Evolutionary conservation across 208 protist genomes (phyloP).

Genomic region (Angomonas ambiguus): DNA sequence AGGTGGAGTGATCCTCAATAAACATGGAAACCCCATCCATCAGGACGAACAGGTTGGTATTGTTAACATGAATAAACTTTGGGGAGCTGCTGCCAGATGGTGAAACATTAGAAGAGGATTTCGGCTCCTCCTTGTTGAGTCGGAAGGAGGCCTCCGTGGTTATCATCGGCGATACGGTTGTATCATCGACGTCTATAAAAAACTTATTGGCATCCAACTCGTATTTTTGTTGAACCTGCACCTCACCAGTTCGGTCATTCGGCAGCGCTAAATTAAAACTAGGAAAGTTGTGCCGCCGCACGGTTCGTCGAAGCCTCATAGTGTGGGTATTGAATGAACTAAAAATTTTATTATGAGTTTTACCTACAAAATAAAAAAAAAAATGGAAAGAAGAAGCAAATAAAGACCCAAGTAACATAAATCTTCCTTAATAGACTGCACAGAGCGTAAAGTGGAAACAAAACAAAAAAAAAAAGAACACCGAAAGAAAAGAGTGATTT

Average conservation of each 20-base stretch:
- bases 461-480: slow-evolving; percentile 14
- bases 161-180: slow-evolving; percentile 67
- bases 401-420: neutral
- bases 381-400: neutral
- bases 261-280: slow-evolving; percentile 55
- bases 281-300: slow-evolving; percentile 7
- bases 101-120: neutral
- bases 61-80: slow-evolving; percentile 86
- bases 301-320: slow-evolving; percentile 11
- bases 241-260: slow-evolving; percentile 37
- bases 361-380: slow-evolving; percentile 1
- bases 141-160: slow-evolving; percentile 32
- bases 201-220: slow-evolving; percentile 65
- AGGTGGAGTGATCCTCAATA: slow-evolving; percentile 68
- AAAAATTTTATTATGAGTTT: neutral
- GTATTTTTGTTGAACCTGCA: slow-evolving; percentile 63
- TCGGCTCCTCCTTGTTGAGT: neutral
- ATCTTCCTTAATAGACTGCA: neutral
- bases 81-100: neutral
- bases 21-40: slow-evolving; percentile 88
- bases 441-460: slow-evolving; percentile 12
- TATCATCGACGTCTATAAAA: slow-evolving; percentile 76
- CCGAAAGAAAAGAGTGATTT: slow-evolving; percentile 6
- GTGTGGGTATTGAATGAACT: neutral
- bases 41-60: slow-evolving; percentile 87